Percentiles rank a stretch among this genome's conserved stretches.
Evolutionary conservation across 2,329 filamentous ascomycete species (phyloP).

Genomic region (Boeremia exigua): DNA sequence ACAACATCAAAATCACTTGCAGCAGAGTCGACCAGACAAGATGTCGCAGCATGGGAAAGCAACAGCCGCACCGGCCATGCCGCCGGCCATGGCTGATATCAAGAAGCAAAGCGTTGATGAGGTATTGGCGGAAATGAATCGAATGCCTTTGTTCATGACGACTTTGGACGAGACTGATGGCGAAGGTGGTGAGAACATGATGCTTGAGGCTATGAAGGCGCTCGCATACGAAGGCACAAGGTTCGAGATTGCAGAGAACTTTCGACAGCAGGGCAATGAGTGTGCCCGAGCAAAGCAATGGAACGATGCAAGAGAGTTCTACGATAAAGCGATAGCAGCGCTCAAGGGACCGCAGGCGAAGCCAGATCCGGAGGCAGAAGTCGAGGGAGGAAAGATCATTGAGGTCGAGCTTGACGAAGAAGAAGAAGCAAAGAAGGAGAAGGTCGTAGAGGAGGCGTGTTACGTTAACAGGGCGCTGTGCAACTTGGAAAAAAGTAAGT

Average conservation of each 20-base stretch:
- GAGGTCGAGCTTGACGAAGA: conserved; percentile 62
- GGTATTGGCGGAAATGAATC: conserved; percentile 69
- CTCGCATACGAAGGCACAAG: conserved; percentile 92
- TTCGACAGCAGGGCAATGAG: conserved; percentile 93
- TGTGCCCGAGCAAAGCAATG: conserved; percentile 76
- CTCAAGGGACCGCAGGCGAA: conserved; percentile 65
- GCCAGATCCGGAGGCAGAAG: conserved; percentile 48
- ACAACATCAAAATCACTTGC: neutral
- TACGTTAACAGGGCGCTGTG: conserved; percentile 89
- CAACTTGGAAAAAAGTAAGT: conserved; percentile 78
- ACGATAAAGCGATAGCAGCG: conserved; percentile 81
- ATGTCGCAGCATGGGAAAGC: conserved; percentile 28
- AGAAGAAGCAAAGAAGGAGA: conserved; percentile 67
- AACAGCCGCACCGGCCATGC: conserved; percentile 49
- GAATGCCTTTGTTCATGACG: conserved; percentile 93
- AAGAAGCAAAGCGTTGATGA: conserved; percentile 65
- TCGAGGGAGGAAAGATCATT: conserved; percentile 46
- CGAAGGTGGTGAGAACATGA: conserved; percentile 74
- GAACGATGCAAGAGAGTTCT: conserved; percentile 88
- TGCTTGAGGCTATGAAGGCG: conserved; percentile 85
- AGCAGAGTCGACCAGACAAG: neutral
- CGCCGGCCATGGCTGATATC: conserved; percentile 64
- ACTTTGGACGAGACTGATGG: conserved; percentile 71
- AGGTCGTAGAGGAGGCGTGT: conserved; percentile 72
- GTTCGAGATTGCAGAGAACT: conserved; percentile 79